Base-by-base conservation (phyloP, 176 grass and related monocot genomes). In the Aegilops speltoides region DNA sequence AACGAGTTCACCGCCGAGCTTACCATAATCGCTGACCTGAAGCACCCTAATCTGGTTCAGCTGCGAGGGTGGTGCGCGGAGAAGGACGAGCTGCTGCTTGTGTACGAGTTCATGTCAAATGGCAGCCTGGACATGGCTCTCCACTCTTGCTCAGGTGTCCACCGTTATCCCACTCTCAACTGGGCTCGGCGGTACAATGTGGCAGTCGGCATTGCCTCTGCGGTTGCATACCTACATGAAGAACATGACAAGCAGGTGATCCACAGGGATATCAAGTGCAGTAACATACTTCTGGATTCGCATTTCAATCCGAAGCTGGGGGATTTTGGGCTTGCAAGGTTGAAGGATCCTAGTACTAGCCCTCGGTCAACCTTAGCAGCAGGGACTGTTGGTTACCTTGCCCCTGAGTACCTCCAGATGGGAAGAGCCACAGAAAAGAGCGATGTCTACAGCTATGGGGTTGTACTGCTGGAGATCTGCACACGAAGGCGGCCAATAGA, bases 251-350 rank as follows among this genome's bases (percentile, higher is more conserved):
- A 82, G 68, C 79, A 89, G 79, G 90, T 89, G 79, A 92, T 92
- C 57, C 87, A 92, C 71, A 89, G 90, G 84, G 90, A 92, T 60
- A 92, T 92, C 61, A 92, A 92, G 79, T 86, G 83, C 79, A 89
- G 86, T 62, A 89, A 92, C 79, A 86, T 92, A 79, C 75, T 92
- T 33, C 79, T 89, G 24, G 87, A 89, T 81, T 82, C 83, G 5
- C 37, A 82, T 25, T 89, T 89, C 79, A 89, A 82, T 61, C 83
- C 87, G 0, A 79, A 36, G 50, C 23, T 89, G 73, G 87, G 83
- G 14, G 87, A 92, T 69, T 92, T 92, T 52, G 87, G 90, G 57
- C 87, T 89, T 52, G 87, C 90, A 22, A 86, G 90, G 75, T 63
- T 86, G 87, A 89, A 75, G 46, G 83, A 92, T 82, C 83, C 79